A percentile compares a stretch with the other conserved stretches of the same genome.
These are phyloP conservation scores for Aspergillus nomiae DNA, from an alignment of 2,329 filamentous ascomycete genomes.

Conservation along the genomic window DNA sequence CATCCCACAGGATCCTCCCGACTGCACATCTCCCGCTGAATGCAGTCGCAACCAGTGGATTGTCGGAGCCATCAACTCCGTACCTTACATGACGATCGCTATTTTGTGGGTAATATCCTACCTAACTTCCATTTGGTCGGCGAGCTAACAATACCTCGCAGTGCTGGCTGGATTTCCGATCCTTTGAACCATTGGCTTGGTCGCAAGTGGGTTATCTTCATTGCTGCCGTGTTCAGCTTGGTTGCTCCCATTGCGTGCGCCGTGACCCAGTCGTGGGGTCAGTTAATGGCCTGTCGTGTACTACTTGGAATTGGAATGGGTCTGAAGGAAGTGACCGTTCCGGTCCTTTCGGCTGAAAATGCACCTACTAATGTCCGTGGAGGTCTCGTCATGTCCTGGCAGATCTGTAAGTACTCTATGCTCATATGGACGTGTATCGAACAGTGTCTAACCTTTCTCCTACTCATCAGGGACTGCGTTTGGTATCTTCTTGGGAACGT, in stretches of 20 bases:
- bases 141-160: conserved; percentile 48
- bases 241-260: conserved; percentile 69
- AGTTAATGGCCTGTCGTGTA: conserved; percentile 59
- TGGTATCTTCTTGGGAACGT: conserved; percentile 68
- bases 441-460: neutral
- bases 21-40: conserved; percentile 28
- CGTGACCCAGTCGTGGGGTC: conserved; percentile 59
- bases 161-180: conserved; percentile 64
- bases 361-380: conserved; percentile 58
- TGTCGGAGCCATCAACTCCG: conserved; percentile 67
- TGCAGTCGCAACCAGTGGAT: conserved; percentile 55
- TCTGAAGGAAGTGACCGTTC: conserved; percentile 58
- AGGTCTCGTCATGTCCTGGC: conserved; percentile 59
- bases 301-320: conserved; percentile 66
- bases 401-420: conserved; percentile 38
- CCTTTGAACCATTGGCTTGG: conserved; percentile 62
- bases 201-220: conserved; percentile 66
- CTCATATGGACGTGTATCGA: neutral
- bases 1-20: conserved; percentile 40
- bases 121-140: no score
- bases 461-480: conserved; percentile 48
- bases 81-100: neutral
- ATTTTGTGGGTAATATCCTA: neutral
- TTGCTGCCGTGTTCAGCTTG: conserved; percentile 64
- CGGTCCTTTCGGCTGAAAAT: conserved; percentile 59